Evolutionary conservation across 2,329 filamentous ascomycete genomes (phyloP), one percentile per base, ranked within the genome.

Genomic region (Arthrobotrys conoides): DNA sequence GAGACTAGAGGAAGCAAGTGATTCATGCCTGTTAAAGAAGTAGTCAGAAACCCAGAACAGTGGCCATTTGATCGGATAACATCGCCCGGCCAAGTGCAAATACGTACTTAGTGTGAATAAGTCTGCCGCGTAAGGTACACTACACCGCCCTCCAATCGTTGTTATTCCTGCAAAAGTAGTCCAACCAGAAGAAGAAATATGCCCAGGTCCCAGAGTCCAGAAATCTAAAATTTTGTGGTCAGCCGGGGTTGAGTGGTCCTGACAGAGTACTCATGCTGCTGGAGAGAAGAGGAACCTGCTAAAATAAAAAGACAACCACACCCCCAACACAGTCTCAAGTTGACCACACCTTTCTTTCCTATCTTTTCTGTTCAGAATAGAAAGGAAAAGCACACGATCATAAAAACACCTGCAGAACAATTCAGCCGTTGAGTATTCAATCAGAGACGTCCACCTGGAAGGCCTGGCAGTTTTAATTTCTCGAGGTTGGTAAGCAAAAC

Each of bases 221-320:
- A 20, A 71, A 44, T 51, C 51, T 71, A 49, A 68, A 71, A 48
- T 71, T 77, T 71, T 71, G 59, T 33, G 41, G 27, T 53, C 16
- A 51, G 59, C 73, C 73, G 41, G 61, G 66, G 73, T 71, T 49
- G 8, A 38, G 5, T 38, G 3, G 36, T 38, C n/a, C n/a, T n/a
- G n/a, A n/a, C n/a, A n/a, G n/a, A n/a, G n/a, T n/a, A n/a, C n/a
- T n/a, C n/a, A n/a, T n/a, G n/a, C n/a, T n/a, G n/a, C n/a, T n/a
- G n/a, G n/a, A n/a, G n/a, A n/a, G n/a, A n/a, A n/a, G 36, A 9
- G 12, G 36, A 2, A 38, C 66, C 72, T 18, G 72, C 51, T 30
- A 14, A 75, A 67, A 67, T 71, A 67, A 71, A 77, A 71, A 71
- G 61, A 61, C 73, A 64, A 77, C 73, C 73, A 71, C 67, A 71